Conservation (phyloP, 106 monocot species). For the Triglochin maritima region DNA sequence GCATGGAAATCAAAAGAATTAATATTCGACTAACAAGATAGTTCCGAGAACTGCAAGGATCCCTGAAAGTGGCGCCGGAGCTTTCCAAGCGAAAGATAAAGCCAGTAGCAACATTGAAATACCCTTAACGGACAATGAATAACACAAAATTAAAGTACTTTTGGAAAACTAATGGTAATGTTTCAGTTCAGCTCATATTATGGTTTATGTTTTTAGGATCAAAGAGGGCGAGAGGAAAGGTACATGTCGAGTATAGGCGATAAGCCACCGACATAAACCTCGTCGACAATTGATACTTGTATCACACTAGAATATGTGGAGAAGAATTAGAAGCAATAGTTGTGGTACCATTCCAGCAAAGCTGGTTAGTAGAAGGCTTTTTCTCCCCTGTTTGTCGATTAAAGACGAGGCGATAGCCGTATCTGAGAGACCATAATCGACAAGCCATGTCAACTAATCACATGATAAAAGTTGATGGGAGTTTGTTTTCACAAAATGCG, state of each 20-base stretch:
- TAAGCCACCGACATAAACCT: no score
- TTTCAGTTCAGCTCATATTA: no score
- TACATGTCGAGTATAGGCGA: no score
- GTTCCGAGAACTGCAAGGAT: conserved; percentile 4
- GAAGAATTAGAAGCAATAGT: conserved; percentile 3
- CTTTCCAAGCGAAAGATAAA: not conserved
- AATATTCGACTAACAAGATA: conserved; percentile 1
- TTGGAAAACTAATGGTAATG: no score
- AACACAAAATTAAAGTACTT: not conserved
- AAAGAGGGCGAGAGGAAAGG: no score
- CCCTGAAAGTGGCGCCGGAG: not conserved
- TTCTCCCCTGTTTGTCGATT: conserved; percentile 92
- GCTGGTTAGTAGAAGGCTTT: conserved; percentile 77
- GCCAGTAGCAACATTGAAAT: not conserved
- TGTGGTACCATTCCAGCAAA: conserved; percentile 76
- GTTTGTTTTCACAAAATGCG: not conserved
- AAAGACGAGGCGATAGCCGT: conserved; percentile 70
- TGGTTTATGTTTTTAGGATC: no score
- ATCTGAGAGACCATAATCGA: conserved; percentile 24
- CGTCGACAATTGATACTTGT: no score
- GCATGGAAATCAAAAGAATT: not conserved
- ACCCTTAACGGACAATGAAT: not conserved
- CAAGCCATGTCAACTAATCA: not conserved
- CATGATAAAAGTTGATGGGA: not conserved
- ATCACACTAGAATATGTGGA: not conserved